Conservation (phyloP, 306 rosid genomes). For the Acacia crassicarpa region DNA sequence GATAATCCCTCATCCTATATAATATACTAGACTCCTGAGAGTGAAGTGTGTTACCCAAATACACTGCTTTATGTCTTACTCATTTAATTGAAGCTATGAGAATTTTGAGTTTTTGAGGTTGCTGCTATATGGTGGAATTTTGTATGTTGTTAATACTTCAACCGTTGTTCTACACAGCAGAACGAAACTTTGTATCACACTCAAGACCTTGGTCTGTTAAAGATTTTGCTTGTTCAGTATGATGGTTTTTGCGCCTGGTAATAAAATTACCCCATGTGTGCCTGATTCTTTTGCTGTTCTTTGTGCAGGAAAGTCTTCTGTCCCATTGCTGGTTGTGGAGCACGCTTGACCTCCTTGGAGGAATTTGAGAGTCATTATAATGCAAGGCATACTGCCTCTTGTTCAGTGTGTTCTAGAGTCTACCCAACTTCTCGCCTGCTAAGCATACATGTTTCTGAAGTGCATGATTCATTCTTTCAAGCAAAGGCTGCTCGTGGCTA, state of each 20-base stretch:
- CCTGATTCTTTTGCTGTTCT: constrained; percentile 23
- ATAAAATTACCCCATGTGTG: constrained; percentile 8
- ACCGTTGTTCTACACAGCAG: background rate
- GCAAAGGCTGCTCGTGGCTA: constrained; percentile 92
- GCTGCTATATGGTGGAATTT: background rate
- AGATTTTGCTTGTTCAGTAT: constrained; percentile 11
- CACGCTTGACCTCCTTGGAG: constrained; percentile 69
- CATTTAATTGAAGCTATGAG: background rate
- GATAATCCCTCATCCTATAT: background rate
- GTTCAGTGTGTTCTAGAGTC: constrained; percentile 88
- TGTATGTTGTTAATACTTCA: constrained; percentile 21
- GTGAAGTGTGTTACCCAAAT: background rate
- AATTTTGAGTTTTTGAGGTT: constrained; percentile 2
- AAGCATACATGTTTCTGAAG: constrained; percentile 86
- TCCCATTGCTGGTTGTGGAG: constrained; percentile 85
- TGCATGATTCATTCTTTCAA: constrained; percentile 88
- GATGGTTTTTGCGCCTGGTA: background rate
- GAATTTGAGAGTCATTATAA: constrained; percentile 88
- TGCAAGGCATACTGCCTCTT: constrained; percentile 82
- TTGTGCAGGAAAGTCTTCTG: constrained; percentile 66
- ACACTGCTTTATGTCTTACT: background rate
- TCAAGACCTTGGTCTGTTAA: background rate
- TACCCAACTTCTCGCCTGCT: constrained; percentile 80
- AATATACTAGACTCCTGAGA: background rate
- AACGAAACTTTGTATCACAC: background rate